Base-by-base conservation (phyloP, 306 rosid species). In the Casuarina cunninghamiana region DNA sequence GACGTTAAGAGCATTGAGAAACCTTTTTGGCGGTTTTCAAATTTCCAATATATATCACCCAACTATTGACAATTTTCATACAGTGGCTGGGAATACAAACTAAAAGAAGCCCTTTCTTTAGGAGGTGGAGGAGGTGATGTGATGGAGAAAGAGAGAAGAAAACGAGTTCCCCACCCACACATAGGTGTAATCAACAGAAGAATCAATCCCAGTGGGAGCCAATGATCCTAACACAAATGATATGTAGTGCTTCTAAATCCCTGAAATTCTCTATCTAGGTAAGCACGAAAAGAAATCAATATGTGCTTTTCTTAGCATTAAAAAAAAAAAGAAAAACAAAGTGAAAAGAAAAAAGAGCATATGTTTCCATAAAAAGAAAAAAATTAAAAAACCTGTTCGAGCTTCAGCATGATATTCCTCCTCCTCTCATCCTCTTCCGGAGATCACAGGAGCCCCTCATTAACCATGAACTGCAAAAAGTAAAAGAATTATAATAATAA, bases 371-470 rank as follows among this genome's bases (percentile, higher is more conserved):
- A 53, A 35, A 75, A 78, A 76, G 72, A 76, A 72, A 21, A 21
- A 21, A 21, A 21, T 21, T 21, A 26, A 26, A 26, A 26, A 26
- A 86, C 89, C 89, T 86, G 71, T 71, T 80, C 80, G 70, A 86
- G 89, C 76, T 77, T 78, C 17, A 58, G 65, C 74, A 86, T 83
- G 35, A 67, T 81, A 55, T 45, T 61, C 51, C 35, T 71, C 48
- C 87, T 77, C 76, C 63, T 86, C 7, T 68, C 75, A 48, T 83
- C 85, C 53, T 86, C 89, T 42, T 80, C 81, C 0, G 50, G 46
- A 12, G 82, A 75, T 0, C 84, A 87, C 76, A 80, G 72, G 62
- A 86, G 87, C 17, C 83, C 81, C 78, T 86, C 83, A 42, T 86
- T 78, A 68, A 39, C 75, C 69, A 83, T 78, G 35, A 65, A 83